Evolutionary conservation across 805 yeast species (phyloP).

Genomic region (Metschnikowia vanudenii): DNA sequence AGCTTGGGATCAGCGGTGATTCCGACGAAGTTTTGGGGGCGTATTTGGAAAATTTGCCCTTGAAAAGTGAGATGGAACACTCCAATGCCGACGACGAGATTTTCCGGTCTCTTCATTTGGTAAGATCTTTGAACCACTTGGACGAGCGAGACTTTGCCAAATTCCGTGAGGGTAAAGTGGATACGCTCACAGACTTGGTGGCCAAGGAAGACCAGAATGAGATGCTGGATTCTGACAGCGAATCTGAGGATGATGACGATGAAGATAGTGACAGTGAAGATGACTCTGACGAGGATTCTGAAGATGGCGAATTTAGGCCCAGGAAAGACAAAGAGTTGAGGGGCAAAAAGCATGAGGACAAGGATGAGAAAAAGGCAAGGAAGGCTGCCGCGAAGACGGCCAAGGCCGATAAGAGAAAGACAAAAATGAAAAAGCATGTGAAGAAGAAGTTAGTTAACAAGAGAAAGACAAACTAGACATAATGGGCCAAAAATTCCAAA

Average conservation of each 20-base stretch:
- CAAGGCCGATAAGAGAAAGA: slow-evolving; percentile 74
- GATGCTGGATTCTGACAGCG: slow-evolving; percentile 26
- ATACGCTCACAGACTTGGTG: slow-evolving; percentile 65
- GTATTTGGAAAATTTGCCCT: slow-evolving; percentile 52
- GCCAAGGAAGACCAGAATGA: slow-evolving; percentile 22
- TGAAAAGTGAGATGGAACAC: slow-evolving; percentile 52
- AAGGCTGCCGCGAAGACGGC: slow-evolving; percentile 75
- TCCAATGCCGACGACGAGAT: slow-evolving; percentile 75
- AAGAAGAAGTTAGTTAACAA: slow-evolving; percentile 70
- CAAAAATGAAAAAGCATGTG: slow-evolving; percentile 77
- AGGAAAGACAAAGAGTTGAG: slow-evolving; percentile 38
- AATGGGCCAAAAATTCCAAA: no score
- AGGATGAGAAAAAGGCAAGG: slow-evolving; percentile 72
- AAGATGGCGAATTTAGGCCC: slow-evolving; percentile 17
- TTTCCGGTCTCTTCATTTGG: slow-evolving; percentile 76
- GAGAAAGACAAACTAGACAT: slow-evolving; percentile 26
- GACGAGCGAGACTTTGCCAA: slow-evolving; percentile 88
- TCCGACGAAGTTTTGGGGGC: slow-evolving; percentile 41
- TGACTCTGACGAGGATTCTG: slow-evolving; percentile 27
- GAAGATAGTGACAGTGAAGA: slow-evolving; percentile 21
- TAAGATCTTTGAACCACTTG: slow-evolving; percentile 75
- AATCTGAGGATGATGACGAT: slow-evolving; percentile 7
- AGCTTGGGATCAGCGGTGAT: slow-evolving; percentile 37
- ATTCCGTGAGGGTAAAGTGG: slow-evolving; percentile 76
- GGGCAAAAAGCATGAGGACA: slow-evolving; percentile 79